Base-by-base conservation (phyloP, 2,329 filamentous ascomycete genomes). In the Zymoseptoria pseudotritici region DNA sequence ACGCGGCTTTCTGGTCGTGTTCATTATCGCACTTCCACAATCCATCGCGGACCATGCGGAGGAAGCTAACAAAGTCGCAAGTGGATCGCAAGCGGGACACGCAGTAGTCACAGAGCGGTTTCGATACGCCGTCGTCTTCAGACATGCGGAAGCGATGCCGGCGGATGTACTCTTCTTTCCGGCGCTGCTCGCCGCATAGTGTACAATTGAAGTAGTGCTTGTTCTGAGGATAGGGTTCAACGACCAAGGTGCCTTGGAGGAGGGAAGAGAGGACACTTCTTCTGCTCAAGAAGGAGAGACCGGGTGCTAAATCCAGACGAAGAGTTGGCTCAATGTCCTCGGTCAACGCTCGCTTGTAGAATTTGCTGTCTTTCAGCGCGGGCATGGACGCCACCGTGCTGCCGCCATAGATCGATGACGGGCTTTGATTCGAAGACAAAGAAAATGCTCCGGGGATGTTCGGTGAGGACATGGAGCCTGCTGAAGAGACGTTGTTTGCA, bases 241-340 rank as follows among this genome's bases (percentile, higher is more conserved):
- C 92, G 3, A 96, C 86, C 20, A 99, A 80, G 10, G 85, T 88
- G 10, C 93, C 93, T 46, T 95, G 89, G 20, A 88, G 88, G 65
- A 99, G 89, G 56, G 91, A 87, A 62, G 83, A 88, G 46, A 96
- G 75, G 4, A 97, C 91, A 5, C 88, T 89, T 59, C 94, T 86
- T 53, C 93, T 88, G 54, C 90, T 91, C 53, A 99, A 82, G 91
- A 94, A 99, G 0, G 91, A 97, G 26, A 99, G 83, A 0, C 92
- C 90, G 0, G 94, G 94, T 0, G 94, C 92, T 2, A 86, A 83
- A 73, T 99, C 94, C 3, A 99, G 83, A 50, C 94, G 86, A 9
- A 99, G 78, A 0, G 94, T 96, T 0, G 94, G 94, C 72, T 99
- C 94, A 59, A 99, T 90, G 70, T 99, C 94, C 73, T 99, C 94